Conservation (phyloP, 2,329 filamentous ascomycete genomes). For the Neopestalotiopsis rosae region DNA sequence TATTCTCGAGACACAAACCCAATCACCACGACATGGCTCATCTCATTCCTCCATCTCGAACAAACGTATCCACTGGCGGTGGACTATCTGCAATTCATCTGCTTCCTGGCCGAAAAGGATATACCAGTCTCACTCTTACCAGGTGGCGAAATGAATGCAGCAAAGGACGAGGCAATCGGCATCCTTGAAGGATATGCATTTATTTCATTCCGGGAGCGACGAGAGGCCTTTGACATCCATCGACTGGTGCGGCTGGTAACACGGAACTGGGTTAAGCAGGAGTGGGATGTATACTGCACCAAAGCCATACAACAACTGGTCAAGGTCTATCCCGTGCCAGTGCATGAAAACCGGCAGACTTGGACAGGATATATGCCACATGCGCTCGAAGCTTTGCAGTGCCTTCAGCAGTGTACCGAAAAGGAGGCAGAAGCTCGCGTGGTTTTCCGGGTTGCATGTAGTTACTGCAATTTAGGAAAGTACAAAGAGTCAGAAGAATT, state of each 20-base stretch:
- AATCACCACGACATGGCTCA: conserved; percentile 40
- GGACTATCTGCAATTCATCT: conserved; percentile 40
- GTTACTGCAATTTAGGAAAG: too few relatives aligned
- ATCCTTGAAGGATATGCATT: conserved; percentile 36
- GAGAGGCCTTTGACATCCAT: conserved; percentile 32
- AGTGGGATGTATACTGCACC: neutral
- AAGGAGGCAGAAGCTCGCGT: too few relatives aligned
- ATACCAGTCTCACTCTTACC: conserved; percentile 38
- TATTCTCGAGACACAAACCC: conserved; percentile 29
- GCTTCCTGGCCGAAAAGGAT: conserved; percentile 39
- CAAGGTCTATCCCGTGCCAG: too few relatives aligned
- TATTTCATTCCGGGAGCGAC: conserved; percentile 19
- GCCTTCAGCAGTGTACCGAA: too few relatives aligned
- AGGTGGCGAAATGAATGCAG: conserved; percentile 17
- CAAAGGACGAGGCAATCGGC: conserved; percentile 29
- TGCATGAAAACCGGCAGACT: neutral
- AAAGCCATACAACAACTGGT: neutral
- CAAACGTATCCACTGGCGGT: conserved; percentile 33
- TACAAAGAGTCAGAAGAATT: neutral
- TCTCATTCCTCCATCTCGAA: conserved; percentile 43
- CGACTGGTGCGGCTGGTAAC: conserved; percentile 38
- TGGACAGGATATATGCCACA: conserved; percentile 9
- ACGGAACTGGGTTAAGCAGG: conserved; percentile 29
- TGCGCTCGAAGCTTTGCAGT: neutral
- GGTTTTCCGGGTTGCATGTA: too few relatives aligned